These are phyloP conservation scores for Arctium minus DNA, from an alignment of 129 eudicot species.

Conservation along the genomic window DNA sequence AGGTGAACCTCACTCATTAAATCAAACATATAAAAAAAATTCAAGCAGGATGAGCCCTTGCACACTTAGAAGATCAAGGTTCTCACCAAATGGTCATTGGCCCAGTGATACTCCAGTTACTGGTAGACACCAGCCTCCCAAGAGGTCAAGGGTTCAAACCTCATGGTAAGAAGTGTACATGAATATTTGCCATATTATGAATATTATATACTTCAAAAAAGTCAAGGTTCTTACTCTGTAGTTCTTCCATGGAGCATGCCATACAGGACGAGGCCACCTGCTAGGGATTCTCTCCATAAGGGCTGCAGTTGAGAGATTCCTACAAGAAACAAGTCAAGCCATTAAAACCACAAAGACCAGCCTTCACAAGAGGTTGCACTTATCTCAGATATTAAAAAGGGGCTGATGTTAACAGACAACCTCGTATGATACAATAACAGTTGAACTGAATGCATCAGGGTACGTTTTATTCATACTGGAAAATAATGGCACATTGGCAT, in stretches of 20 bases:
- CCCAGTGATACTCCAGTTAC: background rate
- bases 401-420: background rate
- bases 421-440: background rate
- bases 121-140: background rate
- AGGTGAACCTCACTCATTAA: background rate
- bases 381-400: background rate
- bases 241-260: slow-evolving; percentile 99
- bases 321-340: slow-evolving; percentile 18
- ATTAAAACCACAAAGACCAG: background rate
- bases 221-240: slow-evolving; percentile 64
- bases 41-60: background rate
- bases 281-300: slow-evolving; percentile 99
- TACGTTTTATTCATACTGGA: background rate
- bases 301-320: slow-evolving; percentile 88
- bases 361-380: too few species aligned
- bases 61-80: slow-evolving; percentile 7
- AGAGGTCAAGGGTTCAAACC: background rate
- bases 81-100: slow-evolving; percentile 13
- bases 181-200: background rate
- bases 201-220: background rate
- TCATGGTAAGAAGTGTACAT: background rate
- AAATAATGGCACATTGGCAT: background rate
- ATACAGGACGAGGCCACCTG: slow-evolving; percentile 94
- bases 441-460: background rate
- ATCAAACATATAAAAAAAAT: background rate